Conservation (phyloP, 2,329 filamentous ascomycete species). For the Ophiostoma piceae region DNA sequence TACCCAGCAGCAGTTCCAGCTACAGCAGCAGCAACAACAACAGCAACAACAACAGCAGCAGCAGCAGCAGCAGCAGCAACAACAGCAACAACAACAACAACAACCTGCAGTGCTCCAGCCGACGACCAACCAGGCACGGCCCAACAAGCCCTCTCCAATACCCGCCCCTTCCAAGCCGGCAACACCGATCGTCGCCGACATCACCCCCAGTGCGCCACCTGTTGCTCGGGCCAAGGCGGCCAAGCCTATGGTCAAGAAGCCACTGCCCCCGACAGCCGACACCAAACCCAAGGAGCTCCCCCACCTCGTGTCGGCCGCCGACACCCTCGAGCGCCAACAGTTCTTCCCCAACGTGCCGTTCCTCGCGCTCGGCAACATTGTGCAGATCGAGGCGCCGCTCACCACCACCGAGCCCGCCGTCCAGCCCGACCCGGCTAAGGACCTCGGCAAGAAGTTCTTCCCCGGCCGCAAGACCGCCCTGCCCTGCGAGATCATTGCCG, state of each 20-base stretch:
- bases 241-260: constrained; percentile 19
- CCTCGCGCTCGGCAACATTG: constrained; percentile 24
- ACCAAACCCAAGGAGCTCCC: constrained; percentile 19
- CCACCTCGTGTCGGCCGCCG: constrained; percentile 24
- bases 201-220: background rate
- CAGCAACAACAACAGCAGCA: constrained; percentile 16
- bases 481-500: constrained; percentile 27
- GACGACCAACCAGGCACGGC: background rate
- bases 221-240: constrained; percentile 17
- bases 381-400: constrained; percentile 26
- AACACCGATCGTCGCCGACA: background rate
- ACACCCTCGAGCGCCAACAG: constrained; percentile 24
- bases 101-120: constrained; percentile 12
- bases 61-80: constrained; percentile 18
- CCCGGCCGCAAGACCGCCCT: constrained; percentile 25
- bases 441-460: constrained; percentile 26
- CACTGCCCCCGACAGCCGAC: background rate
- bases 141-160: background rate
- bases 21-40: constrained; percentile 16
- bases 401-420: constrained; percentile 26
- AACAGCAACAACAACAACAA: constrained; percentile 10
- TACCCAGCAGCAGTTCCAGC: constrained; percentile 14
- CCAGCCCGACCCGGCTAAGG: constrained; percentile 27
- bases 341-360: constrained; percentile 25
- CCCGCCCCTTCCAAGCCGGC: background rate